Conservation (phyloP, 441 rosid species). For the Arabidopsis lyrata region DNA sequence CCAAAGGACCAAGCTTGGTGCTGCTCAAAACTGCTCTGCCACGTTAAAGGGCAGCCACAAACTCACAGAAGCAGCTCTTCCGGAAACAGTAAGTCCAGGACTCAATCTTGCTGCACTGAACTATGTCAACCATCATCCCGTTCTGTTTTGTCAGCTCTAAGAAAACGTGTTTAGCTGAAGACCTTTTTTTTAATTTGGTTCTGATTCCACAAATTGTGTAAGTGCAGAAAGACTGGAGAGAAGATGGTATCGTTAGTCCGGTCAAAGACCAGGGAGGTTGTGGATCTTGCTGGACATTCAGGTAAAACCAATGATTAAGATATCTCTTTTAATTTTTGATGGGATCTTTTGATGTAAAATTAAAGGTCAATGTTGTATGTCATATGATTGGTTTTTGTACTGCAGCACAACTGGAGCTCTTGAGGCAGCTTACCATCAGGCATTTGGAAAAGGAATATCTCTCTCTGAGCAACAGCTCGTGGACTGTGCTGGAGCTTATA, state of each 20-base stretch:
- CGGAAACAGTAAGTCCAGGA: constrained; percentile 53
- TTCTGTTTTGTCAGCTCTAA: constrained; percentile 19
- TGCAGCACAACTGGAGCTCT: constrained; percentile 95
- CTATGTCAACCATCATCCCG: neutral
- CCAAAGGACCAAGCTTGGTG: constrained; percentile 78
- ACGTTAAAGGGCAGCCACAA: constrained; percentile 82
- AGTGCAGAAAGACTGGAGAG: constrained; percentile 93
- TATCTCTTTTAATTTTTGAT: neutral
- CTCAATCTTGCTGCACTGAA: neutral
- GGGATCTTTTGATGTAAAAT: neutral
- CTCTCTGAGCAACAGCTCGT: constrained; percentile 97
- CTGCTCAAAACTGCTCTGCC: constrained; percentile 97
- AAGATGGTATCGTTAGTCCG: constrained; percentile 82
- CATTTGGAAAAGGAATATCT: constrained; percentile 79
- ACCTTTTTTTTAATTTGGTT: neutral
- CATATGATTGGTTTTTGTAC: neutral
- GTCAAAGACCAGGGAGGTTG: constrained; percentile 90
- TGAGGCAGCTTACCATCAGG: constrained; percentile 97
- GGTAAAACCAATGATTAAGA: constrained; percentile 49
- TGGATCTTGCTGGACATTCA: constrained; percentile 99
- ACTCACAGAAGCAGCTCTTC: constrained; percentile 65
- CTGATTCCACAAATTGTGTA: constrained; percentile 24
- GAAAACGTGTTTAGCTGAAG: neutral
- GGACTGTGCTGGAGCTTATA: constrained; percentile 91
- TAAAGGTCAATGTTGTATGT: neutral